A percentile compares a stretch with the other conserved stretches of the same genome.
Evolutionary conservation across 2,329 filamentous ascomycete species (phyloP).

Genomic region (Talaromyces sp.): DNA sequence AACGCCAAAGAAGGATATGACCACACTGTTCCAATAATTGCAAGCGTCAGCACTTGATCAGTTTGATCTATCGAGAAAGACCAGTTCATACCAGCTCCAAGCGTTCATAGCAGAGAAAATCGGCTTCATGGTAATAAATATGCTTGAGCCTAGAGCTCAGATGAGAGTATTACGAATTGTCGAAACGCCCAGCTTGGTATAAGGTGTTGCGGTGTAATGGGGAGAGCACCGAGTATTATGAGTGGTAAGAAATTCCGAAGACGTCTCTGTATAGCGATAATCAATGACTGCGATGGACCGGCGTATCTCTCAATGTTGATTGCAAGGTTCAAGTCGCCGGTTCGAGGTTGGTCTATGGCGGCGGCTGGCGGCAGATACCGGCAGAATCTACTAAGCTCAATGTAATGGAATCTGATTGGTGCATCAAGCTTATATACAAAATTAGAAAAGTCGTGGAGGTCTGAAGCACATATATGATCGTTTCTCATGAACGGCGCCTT

Average conservation of each 20-base stretch:
- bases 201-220: too few relatives aligned
- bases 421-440: neutral
- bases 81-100: conserved; percentile 17
- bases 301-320: neutral
- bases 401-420: neutral
- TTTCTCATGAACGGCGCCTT: neutral
- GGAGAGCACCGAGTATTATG: too few relatives aligned
- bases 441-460: neutral
- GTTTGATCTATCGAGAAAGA: neutral
- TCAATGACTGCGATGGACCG: neutral
- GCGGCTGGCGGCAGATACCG: conserved; percentile 10
- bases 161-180: neutral
- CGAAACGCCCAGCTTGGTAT: neutral
- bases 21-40: conserved; percentile 55
- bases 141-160: conserved; percentile 3
- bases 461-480: neutral
- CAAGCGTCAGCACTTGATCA: neutral
- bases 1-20: conserved; percentile 63
- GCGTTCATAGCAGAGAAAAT: conserved; percentile 40
- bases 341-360: conserved; percentile 5
- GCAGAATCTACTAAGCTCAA: conserved; percentile 2
- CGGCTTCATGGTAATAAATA: conserved; percentile 15
- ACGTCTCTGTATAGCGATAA: neutral
- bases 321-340: neutral
- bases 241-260: too few relatives aligned